Conservation (phyloP, 1,284 basidiomycete genomes). For the Salmacisia buchloeana region DNA sequence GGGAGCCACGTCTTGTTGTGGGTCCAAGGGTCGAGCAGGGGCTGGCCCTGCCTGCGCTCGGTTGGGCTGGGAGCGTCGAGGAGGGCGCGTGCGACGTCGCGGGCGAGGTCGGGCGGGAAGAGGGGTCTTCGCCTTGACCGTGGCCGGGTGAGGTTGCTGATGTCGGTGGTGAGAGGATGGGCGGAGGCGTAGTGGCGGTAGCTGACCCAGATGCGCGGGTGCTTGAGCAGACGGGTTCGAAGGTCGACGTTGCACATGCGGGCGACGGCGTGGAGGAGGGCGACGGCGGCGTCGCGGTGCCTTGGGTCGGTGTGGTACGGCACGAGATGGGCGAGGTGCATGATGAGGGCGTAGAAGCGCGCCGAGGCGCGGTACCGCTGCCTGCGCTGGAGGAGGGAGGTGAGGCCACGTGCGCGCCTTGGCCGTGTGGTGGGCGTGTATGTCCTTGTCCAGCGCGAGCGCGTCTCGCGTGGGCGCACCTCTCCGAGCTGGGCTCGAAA, state of each 20-base stretch:
- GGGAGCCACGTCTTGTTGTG: neutral
- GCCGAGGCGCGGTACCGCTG: too few relatives aligned
- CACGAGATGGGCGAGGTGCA: neutral
- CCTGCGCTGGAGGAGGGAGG: neutral
- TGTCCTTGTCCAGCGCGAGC: too few relatives aligned
- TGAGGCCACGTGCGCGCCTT: neutral
- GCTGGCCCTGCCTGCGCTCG: neutral
- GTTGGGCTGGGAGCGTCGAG: neutral
- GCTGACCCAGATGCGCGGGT: neutral
- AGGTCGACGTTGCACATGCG: neutral
- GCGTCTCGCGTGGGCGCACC: too few relatives aligned
- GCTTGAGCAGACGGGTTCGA: neutral
- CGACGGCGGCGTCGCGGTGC: neutral
- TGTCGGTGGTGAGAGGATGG: neutral
- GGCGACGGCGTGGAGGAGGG: neutral
- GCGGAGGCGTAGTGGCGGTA: too few relatives aligned
- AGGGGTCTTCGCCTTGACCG: too few relatives aligned
- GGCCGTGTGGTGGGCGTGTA: too few relatives aligned
- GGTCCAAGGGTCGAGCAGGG: neutral
- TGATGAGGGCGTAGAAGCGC: neutral
- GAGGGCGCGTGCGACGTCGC: neutral
- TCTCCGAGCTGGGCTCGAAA: neutral
- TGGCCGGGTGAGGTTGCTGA: too few relatives aligned
- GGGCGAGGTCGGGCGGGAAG: neutral
- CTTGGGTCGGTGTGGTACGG: neutral